Conservation (phyloP, 805 yeast species). For the Pichia membranifaciens region DNA sequence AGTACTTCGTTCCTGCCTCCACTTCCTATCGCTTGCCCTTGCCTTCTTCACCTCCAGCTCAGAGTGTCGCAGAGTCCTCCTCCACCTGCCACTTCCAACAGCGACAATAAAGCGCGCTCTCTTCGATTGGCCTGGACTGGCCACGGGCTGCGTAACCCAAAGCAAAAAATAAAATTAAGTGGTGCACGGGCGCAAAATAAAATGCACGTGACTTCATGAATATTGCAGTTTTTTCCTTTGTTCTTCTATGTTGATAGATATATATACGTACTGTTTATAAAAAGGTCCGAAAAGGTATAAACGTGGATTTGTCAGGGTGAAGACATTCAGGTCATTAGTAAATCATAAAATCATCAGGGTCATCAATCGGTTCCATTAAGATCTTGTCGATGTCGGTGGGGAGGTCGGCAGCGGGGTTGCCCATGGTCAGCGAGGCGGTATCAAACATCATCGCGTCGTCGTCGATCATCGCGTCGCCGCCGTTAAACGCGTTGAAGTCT, state of each 20-base stretch:
- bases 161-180: too few species aligned
- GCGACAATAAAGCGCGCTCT: neutral
- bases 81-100: neutral
- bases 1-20: neutral
- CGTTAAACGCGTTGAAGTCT: slow-evolving; percentile 10
- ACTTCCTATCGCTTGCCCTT: neutral
- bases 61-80: too few species aligned
- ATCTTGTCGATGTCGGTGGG: neutral
- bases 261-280: too few species aligned
- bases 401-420: neutral
- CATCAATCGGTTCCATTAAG: slow-evolving; percentile 3
- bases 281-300: too few species aligned
- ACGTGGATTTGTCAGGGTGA: too few species aligned
- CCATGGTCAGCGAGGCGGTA: neutral
- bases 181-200: neutral
- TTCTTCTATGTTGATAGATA: too few species aligned
- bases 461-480: slow-evolving; percentile 7
- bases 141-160: slow-evolving; percentile 8
- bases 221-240: too few species aligned
- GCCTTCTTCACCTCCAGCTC: neutral
- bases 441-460: slow-evolving; percentile 6
- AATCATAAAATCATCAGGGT: slow-evolving; percentile 8
- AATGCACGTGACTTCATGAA: too few species aligned
- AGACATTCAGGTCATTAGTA: slow-evolving; percentile 1
- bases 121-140: slow-evolving; percentile 3